Conservation (phyloP, 129 eudicot species). For the Cynara cardunculus region DNA sequence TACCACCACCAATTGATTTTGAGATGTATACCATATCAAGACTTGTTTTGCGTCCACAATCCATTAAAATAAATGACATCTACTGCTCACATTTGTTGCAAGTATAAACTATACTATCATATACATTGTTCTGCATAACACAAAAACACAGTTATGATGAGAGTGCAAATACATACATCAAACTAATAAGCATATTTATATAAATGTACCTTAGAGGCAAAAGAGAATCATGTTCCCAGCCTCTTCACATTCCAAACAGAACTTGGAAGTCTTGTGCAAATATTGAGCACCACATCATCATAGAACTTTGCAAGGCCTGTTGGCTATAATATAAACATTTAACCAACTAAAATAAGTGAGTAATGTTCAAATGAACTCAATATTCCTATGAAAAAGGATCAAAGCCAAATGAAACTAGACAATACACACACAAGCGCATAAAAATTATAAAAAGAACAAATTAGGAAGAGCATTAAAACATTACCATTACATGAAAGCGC, state of each 20-base stretch:
- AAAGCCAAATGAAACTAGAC: too few species aligned
- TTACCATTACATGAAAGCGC: too few species aligned
- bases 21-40: neutral
- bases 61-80: neutral
- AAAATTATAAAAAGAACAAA: too few species aligned
- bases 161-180: neutral
- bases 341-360: too few species aligned
- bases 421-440: too few species aligned
- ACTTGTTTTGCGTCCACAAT: neutral
- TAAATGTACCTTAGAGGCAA: neutral
- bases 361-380: too few species aligned
- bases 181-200: neutral
- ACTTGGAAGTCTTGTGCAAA: constrained; percentile 81
- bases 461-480: too few species aligned
- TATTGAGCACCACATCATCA: constrained; percentile 27
- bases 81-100: neutral
- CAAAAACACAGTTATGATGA: neutral
- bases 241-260: constrained; percentile 97
- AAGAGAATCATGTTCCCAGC: constrained; percentile 55
- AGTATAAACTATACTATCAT: neutral
- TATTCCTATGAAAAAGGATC: too few species aligned
- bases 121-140: neutral
- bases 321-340: too few species aligned
- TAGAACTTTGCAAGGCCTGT: too few species aligned
- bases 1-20: neutral